Evolutionary conservation across 164 flowering plant species (phyloP).

Genomic region (Nymphaea colorata): DNA sequence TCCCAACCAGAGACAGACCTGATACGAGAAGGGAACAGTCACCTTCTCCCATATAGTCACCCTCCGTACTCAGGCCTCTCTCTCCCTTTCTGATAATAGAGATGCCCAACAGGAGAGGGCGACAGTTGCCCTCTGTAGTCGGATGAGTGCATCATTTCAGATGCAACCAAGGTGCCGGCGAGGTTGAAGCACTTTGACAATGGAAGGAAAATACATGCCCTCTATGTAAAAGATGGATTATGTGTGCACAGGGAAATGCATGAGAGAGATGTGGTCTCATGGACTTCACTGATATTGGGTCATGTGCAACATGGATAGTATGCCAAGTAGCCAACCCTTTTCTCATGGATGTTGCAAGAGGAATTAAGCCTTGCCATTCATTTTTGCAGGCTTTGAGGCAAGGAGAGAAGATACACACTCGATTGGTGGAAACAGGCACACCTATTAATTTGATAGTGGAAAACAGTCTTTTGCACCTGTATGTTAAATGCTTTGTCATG

Average conservation of each 20-base stretch:
- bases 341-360: slow-evolving; percentile 3
- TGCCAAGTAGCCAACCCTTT: slow-evolving; percentile 2
- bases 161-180: slow-evolving; percentile 8
- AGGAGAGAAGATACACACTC: slow-evolving; percentile 14
- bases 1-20: no score
- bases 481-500: slow-evolving; percentile 4
- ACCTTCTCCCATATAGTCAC: no score
- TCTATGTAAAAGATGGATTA: slow-evolving; percentile 10
- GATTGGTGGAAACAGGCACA: background rate
- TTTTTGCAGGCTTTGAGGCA: slow-evolving; percentile 9
- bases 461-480: slow-evolving; percentile 12
- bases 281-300: slow-evolving; percentile 18
- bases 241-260: slow-evolving; percentile 12
- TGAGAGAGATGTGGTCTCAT: slow-evolving; percentile 11
- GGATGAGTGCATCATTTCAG: slow-evolving; percentile 8
- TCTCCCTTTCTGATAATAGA: no score
- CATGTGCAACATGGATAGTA: slow-evolving; percentile 4
- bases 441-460: slow-evolving; percentile 1
- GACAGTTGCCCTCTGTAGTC: background rate
- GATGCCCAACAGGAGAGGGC: no score
- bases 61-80: no score
- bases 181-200: background rate
- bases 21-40: no score
- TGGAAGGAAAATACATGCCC: slow-evolving; percentile 10
- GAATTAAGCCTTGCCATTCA: slow-evolving; percentile 5